Percentiles rank a stretch among this genome's conserved stretches.
These are phyloP conservation scores for Aegilops tauschii DNA, from an alignment of 176 grass and related monocot species.

Conservation along the genomic window DNA sequence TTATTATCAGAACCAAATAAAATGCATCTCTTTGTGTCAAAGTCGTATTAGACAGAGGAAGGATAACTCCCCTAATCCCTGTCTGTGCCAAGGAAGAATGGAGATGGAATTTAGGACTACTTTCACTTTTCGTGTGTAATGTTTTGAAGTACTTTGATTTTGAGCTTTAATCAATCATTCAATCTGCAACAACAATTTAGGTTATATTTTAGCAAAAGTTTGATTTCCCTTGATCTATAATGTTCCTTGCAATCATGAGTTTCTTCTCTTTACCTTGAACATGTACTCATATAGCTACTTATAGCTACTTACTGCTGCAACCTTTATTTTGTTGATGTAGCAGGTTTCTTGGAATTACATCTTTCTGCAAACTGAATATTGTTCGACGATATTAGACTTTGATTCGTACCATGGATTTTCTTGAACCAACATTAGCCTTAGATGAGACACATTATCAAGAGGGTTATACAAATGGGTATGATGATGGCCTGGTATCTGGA, in stretches of 20 bases:
- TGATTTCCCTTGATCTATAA: neutral
- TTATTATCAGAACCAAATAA: neutral
- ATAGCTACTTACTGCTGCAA: neutral
- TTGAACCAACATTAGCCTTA: conserved; percentile 59
- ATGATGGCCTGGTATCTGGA: conserved; percentile 55
- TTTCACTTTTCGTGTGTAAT: neutral
- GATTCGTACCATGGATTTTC: conserved; percentile 57
- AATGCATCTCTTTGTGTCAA: neutral
- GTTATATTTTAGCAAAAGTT: neutral
- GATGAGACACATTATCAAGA: conserved; percentile 67
- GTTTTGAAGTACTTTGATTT: neutral
- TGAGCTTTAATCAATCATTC: neutral
- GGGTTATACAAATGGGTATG: conserved; percentile 68
- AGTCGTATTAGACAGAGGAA: neutral
- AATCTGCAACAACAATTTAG: neutral
- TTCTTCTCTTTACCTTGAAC: neutral
- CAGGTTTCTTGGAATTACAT: conserved; percentile 14
- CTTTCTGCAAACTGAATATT: neutral
- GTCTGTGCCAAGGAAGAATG: neutral
- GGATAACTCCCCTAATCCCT: neutral
- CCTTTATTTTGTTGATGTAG: neutral
- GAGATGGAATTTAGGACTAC: neutral
- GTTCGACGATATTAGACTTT: neutral
- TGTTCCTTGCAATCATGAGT: neutral
- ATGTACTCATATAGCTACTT: neutral